Evolutionary conservation across 306 rosid species (phyloP), one percentile per base, ranked within the genome.

Genomic region (Trifolium repens): DNA sequence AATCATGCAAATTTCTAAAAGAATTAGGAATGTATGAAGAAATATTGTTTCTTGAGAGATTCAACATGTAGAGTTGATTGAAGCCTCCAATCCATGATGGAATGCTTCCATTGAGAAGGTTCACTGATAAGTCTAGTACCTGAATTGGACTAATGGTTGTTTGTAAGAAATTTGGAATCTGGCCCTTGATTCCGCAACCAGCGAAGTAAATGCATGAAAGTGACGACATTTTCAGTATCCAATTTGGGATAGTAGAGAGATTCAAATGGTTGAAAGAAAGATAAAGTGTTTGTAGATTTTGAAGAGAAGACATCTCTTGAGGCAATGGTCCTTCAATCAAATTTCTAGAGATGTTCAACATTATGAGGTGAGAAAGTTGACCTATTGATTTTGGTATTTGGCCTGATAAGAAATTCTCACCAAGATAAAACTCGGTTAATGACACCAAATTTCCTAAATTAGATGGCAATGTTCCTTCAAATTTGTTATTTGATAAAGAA

Each of bases 91-190:
- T 79, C 91, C 91, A 88, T 37, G 81, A 54, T 37, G 91, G 91
- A 35, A 93, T 87, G 61, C 67, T 73, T 81, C 96, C 96, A 35
- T 53, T 79, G 8, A 90, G 87, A 74, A 71, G 65, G 84, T 92
- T 90, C 54, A 8, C 68, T 50, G 94, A 87, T 64, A 90, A 83
- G 85, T 93, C 96, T 16, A 93, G 76, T 70, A 87, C 92, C 61
- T 85, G 94, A 17, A 90, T 67, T 19, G 82, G 84, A 74, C 83
- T 81, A 1, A 35, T 46, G 16, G 80, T 81, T 39, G 44, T 60
- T 60, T 52, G 81, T 61, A 84, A 50, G 17, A 60, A n/a, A 46
- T 73, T 69, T 0, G 93, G 96, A 49, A 91, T 80, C 66, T 17
- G 68, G 14, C 93, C 93, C 40, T 77, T 81, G 79, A 90, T 85